These are phyloP conservation scores for Nicotiana knightiana DNA, from an alignment of 257 asterid species.

Conservation along the genomic window DNA sequence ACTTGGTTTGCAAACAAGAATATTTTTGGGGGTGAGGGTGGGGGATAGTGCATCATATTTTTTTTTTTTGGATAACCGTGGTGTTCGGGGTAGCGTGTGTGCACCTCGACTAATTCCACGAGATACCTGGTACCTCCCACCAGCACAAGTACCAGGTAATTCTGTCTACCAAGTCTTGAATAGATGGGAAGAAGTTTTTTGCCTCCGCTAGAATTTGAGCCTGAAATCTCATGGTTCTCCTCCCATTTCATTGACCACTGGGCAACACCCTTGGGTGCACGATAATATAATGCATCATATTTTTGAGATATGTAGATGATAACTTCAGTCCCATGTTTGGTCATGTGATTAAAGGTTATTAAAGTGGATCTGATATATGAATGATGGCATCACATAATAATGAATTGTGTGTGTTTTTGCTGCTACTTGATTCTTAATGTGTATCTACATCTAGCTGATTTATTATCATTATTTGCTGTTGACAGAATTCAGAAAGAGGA, in stretches of 20 bases:
- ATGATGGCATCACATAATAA: not conserved
- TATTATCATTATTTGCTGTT: conserved; percentile 19
- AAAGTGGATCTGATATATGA: not conserved
- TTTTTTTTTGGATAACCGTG: too few species aligned
- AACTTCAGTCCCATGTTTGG: not conserved
- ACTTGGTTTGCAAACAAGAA: not conserved
- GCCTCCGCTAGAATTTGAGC: too few species aligned
- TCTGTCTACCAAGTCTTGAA: too few species aligned
- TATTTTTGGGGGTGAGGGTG: not conserved
- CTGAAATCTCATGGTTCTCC: too few species aligned
- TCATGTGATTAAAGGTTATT: not conserved
- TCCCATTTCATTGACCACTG: too few species aligned
- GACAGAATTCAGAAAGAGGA: conserved; percentile 88
- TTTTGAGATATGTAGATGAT: not conserved
- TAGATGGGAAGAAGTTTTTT: too few species aligned
- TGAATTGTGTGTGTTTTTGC: not conserved
- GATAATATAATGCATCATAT: not conserved
- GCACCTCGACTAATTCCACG: too few species aligned
- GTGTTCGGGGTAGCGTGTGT: too few species aligned
- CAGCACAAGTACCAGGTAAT: too few species aligned
- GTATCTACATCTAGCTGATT: not conserved
- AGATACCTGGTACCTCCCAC: too few species aligned
- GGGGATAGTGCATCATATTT: not conserved
- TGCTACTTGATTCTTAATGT: conserved; percentile 7
- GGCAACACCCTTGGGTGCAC: not conserved